Evolutionary conservation across 2,329 filamentous ascomycete species (phyloP), one percentile per base, ranked within the genome.

Genomic region (Periglandula ipomoeae): DNA sequence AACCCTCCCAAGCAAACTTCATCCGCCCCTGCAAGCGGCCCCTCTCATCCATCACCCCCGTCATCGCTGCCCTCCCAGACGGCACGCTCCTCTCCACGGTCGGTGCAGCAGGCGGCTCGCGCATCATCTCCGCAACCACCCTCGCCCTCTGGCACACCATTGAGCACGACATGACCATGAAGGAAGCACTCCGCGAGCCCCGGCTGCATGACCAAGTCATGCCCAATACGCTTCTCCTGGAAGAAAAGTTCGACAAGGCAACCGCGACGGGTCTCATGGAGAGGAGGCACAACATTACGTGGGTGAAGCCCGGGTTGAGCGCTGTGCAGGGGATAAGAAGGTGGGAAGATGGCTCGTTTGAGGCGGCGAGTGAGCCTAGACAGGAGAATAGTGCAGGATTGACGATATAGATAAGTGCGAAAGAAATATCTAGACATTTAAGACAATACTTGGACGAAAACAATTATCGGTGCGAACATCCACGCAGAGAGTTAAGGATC

Each of bases 121-220:
- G 87, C 24, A 95, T 95, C 69, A 88, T 90, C 61, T 91, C 87
- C 0, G 70, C 85, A 3, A 90, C 85, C 0, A 74, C 88, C 7
- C 87, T 89, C 61, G 82, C 82, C 35, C 69, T 89, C 5, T 84
- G 87, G 68, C 78, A 88, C 59, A 74, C 87, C 5, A 68, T 95
- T 3, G 84, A 91, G 58, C 75, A 80, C 53, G 61, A 58, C 13
- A 70, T 82, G 65, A 78, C 74, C 0, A 73, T 82, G 5, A 64
- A 68, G 0, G 70, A 84, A 45, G 85, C 87, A 0, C 71, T 94
- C 13, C 72, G 70, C 0, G 65, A 76, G 58, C 85, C 85, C 0
- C 72, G 89, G 8, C 68, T 94, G 20, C 89, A 95, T 60, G 87
- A 95, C 60, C 89, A 95, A 67, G 70, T 95, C 9, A 71, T 89